phyloP scores from a whole-genome alignment of 139 green algal genomes.

The Diplosphaera chodatii region DNA sequence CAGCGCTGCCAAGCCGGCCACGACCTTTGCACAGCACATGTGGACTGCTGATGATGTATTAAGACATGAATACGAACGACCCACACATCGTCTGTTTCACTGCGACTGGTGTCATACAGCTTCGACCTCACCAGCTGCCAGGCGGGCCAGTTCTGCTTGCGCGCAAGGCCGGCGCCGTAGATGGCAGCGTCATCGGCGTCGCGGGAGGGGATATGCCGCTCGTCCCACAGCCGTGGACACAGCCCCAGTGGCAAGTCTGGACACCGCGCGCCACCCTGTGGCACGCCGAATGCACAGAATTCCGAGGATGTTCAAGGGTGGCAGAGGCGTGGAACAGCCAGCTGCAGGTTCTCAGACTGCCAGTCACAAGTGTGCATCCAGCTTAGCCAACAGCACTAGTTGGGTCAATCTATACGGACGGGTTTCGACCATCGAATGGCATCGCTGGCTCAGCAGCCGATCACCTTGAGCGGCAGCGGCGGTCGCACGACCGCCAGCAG shows the following conservation, averaged over 20 bases:
- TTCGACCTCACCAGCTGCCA: conserved; percentile 89
- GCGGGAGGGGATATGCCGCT: conserved; percentile 71
- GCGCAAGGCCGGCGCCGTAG: conserved; percentile 55
- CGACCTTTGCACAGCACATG: too few relatives aligned
- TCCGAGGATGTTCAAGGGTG: background rate
- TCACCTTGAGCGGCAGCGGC: conserved; percentile 64
- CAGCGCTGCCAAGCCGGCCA: conserved; percentile 25
- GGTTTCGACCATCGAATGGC: background rate
- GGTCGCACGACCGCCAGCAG: conserved; percentile 63
- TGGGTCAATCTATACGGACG: too few relatives aligned
- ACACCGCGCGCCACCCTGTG: conserved; percentile 62
- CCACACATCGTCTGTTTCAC: too few relatives aligned
- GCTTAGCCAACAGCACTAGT: too few relatives aligned
- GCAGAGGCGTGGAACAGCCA: background rate
- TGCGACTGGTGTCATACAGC: too few relatives aligned
- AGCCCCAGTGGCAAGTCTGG: conserved; percentile 71
- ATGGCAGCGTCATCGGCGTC: conserved; percentile 78
- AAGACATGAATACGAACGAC: too few relatives aligned
- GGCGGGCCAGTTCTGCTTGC: conserved; percentile 68
- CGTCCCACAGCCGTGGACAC: conserved; percentile 86
- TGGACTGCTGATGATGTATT: too few relatives aligned
- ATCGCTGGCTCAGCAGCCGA: background rate
- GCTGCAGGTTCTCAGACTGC: too few relatives aligned
- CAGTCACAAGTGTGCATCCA: too few relatives aligned
- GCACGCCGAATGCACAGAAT: background rate